Base-by-base conservation (phyloP, 345 rosid species). In the Arabis alpina region DNA sequence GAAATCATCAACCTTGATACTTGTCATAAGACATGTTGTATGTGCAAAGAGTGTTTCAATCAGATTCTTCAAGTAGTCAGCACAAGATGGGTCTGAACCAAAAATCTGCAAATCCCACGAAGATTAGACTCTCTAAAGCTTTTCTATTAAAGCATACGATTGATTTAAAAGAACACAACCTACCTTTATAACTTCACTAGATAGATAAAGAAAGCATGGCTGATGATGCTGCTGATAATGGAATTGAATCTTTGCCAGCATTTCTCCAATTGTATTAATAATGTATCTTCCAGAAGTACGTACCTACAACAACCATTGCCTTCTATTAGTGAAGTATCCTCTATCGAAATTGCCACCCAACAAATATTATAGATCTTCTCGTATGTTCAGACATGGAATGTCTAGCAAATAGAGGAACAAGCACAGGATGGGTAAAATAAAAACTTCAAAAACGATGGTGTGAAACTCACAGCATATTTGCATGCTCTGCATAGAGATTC, bases 401-500 rank as follows among this genome's bases (percentile, higher is more conserved):
- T 63, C 61, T 8, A 37, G 27, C 28, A 73, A 61, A 28, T 25
- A 63, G 64, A 63, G 28, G 15, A 73, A 47, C 50, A 45, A 12
- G 42, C 55, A 48, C 13, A 19, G 61, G 28, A 51, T 12, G 41
- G 49, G 44, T 45, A 45, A 37, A 16, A 61, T n/a, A 58, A 34
- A 37, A 57, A 49, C 37, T 36, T 53, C 1, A 16, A 47, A 61
- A 41, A 56, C 4, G 34, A 48, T 48, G 47, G 66, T 56, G 71
- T 23, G 66, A 72, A 61, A 11, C 99, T 86, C 83, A 95, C 99
- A 76, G 99, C 99, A 73, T 91, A 92, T 87, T 95, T 95, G 83
- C 99, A 95, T 73, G 97, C 98, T 80, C 99, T 91, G 74, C 98
- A 95, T 62, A 95, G 86, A 77, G 99, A 88, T 76, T 95, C 99